phyloP scores from a whole-genome alignment of 768 basidiomycete genomes.

The Crassisporium funariophilum region DNA sequence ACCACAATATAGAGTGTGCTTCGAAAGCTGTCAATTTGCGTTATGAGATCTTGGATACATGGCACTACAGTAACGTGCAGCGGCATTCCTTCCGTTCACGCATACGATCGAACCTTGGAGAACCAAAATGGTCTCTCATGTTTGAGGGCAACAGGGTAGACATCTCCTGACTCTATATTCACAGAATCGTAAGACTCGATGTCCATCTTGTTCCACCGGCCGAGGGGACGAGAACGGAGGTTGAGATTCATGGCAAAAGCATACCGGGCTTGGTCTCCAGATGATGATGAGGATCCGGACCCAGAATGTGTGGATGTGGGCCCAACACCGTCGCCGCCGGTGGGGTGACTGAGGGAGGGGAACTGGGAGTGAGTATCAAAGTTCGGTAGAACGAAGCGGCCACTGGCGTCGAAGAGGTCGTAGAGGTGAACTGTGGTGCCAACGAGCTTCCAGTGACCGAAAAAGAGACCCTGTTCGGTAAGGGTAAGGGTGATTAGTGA shows the following conservation, averaged over 20 bases:
- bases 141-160: constrained; percentile 67
- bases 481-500: neutral
- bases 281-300: constrained; percentile 11
- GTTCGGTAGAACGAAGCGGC: constrained; percentile 33
- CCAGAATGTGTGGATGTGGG: constrained; percentile 9
- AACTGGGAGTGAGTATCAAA: constrained; percentile 3
- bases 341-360: constrained; percentile 3
- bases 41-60: no score
- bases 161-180: constrained; percentile 74
- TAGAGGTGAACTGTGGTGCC: constrained; percentile 62
- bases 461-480: constrained; percentile 60
- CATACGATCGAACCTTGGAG: constrained; percentile 81
- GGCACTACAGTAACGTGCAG: neutral
- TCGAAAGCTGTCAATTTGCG: no score
- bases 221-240: constrained; percentile 76
- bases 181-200: constrained; percentile 75
- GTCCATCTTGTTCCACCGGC: constrained; percentile 83
- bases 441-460: constrained; percentile 73
- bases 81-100: neutral
- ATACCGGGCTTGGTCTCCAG: constrained; percentile 46
- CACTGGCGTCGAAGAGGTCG: constrained; percentile 64
- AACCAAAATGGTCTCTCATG: constrained; percentile 94
- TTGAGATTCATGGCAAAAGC: constrained; percentile 73
- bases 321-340: no score
- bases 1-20: no score